Percentiles rank a stretch among this genome's conserved stretches.
These are phyloP conservation scores for Prunus mira DNA, from an alignment of 306 rosid species.

Conservation along the genomic window DNA sequence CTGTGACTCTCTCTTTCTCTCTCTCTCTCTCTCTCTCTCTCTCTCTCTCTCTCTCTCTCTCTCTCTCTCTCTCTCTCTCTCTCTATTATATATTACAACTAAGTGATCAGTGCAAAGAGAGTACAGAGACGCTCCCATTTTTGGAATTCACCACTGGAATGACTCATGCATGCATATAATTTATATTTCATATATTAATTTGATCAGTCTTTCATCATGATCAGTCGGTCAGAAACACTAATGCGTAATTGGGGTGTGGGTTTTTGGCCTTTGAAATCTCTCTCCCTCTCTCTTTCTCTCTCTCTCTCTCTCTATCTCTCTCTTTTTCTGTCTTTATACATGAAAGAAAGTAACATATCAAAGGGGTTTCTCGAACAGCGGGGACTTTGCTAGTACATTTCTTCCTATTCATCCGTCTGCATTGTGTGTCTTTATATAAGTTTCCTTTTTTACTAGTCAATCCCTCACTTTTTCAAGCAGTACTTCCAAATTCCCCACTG, in stretches of 20 bases:
- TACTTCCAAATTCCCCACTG: conserved; percentile 53
- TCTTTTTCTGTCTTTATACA: conserved; percentile 48
- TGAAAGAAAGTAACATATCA: conserved; percentile 70
- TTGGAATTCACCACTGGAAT: conserved; percentile 52
- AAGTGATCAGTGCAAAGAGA: background rate
- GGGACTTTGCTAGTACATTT: conserved; percentile 29
- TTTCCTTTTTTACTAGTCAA: conserved; percentile 17
- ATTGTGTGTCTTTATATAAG: background rate
- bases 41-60: no score
- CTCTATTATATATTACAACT: no score
- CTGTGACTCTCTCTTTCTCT: background rate
- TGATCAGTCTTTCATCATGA: background rate
- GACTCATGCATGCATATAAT: conserved; percentile 49
- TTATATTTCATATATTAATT: conserved; percentile 1
- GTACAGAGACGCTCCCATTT: conserved; percentile 51
- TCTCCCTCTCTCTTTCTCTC: background rate
- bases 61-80: no score
- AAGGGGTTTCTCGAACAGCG: conserved; percentile 59
- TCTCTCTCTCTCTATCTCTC: conserved; percentile 22
- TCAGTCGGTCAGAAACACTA: background rate
- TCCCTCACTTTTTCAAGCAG: conserved; percentile 19
- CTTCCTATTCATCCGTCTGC: background rate
- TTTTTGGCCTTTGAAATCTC: conserved; percentile 36
- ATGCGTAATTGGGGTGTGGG: conserved; percentile 7
- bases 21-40: no score